Evolutionary conservation across 805 yeast genomes (phyloP).

Genomic region (Clavispora fructus): DNA sequence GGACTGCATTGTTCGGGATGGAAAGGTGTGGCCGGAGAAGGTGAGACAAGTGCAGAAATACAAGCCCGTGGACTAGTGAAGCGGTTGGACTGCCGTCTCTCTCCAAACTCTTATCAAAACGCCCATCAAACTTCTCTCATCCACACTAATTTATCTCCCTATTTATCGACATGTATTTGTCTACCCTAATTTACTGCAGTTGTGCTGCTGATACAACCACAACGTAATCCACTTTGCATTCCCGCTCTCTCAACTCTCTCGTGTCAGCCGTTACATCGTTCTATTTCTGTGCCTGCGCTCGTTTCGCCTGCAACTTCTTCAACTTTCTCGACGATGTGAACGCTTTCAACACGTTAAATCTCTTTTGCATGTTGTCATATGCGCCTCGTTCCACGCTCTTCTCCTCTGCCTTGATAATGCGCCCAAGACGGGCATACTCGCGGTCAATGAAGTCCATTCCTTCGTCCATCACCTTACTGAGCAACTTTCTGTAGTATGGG

Average conservation of each 20-base stretch:
- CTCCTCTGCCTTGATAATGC: conserved; percentile 31
- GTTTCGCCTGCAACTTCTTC: background rate
- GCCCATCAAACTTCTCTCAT: too few species aligned
- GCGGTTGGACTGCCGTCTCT: too few species aligned
- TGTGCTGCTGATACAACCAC: too few species aligned
- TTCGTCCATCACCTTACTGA: conserved; percentile 41
- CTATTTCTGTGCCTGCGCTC: background rate
- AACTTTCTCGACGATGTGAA: background rate
- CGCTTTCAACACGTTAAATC: conserved; percentile 44
- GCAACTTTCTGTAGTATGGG: conserved; percentile 46
- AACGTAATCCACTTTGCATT: too few species aligned
- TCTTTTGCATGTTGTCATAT: conserved; percentile 46
- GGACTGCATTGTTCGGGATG: conserved; percentile 53
- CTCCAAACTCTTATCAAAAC: too few species aligned
- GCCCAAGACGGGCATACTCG: conserved; percentile 44
- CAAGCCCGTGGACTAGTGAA: conserved; percentile 48
- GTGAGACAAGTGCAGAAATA: conserved; percentile 58
- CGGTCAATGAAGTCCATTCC: conserved; percentile 36
- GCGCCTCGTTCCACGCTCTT: conserved; percentile 35
- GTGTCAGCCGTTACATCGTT: background rate
- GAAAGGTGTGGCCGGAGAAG: conserved; percentile 64
- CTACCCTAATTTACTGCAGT: background rate
- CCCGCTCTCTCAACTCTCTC: too few species aligned
- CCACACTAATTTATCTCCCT: too few species aligned
- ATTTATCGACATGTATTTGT: too few species aligned